phyloP scores from a whole-genome alignment of 2,329 filamentous ascomycete genomes.

The Nigrospora osmanthi region DNA sequence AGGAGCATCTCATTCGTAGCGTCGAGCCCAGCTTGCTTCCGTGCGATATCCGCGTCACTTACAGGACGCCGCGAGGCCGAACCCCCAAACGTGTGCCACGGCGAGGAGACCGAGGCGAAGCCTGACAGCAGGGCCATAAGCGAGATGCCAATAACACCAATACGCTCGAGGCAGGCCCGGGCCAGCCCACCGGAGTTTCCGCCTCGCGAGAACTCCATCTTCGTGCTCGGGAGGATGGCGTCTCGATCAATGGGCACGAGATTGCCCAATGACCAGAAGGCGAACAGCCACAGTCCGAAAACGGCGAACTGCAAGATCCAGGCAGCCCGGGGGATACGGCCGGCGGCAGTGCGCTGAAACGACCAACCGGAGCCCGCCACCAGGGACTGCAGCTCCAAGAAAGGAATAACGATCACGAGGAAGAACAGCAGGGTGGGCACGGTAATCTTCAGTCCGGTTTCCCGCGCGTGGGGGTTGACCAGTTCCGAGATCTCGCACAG shows the following conservation, averaged over 20 bases:
- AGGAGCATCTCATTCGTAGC: conserved; percentile 73
- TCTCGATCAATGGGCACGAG: conserved; percentile 41
- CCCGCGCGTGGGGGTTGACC: conserved; percentile 59
- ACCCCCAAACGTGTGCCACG: conserved; percentile 76
- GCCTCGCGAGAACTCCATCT: conserved; percentile 28
- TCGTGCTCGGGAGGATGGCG: conserved; percentile 31
- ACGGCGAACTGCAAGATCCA: conserved; percentile 57
- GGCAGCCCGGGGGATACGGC: conserved; percentile 48
- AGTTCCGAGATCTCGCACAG: conserved; percentile 77
- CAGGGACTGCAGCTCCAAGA: conserved; percentile 67
- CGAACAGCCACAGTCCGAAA: conserved; percentile 61
- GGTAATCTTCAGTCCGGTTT: conserved; percentile 59
- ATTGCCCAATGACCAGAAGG: conserved; percentile 70
- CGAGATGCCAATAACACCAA: conserved; percentile 79
- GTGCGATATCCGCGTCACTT: conserved; percentile 64
- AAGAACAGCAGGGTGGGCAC: conserved; percentile 65
- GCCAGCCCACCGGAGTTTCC: conserved; percentile 31
- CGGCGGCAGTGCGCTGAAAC: conserved; percentile 50
- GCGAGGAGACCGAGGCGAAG: conserved; percentile 79
- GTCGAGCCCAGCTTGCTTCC: conserved; percentile 72
- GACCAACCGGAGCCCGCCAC: conserved; percentile 51
- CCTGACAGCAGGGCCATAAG: conserved; percentile 84
- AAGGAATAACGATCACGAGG: conserved; percentile 68
- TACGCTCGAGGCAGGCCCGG: conserved; percentile 54
- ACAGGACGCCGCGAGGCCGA: conserved; percentile 50